Base-by-base conservation (phyloP, 2,329 filamentous ascomycete species). In the Bimuria novae-zelandiae region DNA sequence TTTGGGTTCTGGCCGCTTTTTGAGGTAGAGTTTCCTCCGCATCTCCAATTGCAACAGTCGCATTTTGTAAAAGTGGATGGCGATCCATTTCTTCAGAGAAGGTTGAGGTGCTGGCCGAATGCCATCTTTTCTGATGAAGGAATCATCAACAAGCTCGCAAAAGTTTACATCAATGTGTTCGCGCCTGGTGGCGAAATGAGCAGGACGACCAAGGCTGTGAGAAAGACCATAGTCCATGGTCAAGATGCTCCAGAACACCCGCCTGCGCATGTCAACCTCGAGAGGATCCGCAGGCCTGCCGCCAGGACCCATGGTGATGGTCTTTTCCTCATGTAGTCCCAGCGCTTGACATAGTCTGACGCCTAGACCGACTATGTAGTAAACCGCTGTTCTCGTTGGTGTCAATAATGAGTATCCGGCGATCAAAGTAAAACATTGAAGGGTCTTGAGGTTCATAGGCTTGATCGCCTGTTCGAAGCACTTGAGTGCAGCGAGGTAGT, bases 41-140 rank as follows among this genome's bases (percentile, higher is more conserved):
- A 97, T 94, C 73, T 97, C 93, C 12, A 92, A 85, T 70, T 97
- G 92, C 11, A 92, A 79, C 52, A 95, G 75, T 50, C 91, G 83
- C 90, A 97, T 95, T 69, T 90, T 93, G 78, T 92, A 92, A 65
- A 96, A 94, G 71, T 99, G 93, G 56, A 97, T 92, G 2, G 91
- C 88, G 22, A 96, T 87, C 64, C 90, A 84, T 72, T 99, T 99
- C 68, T 89, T 90, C 61, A 92, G 82, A 32, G 89, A 90, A 1
- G 84, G 81, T 4, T 87, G 88, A 1, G 87, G 89, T 10, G 79
- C 81, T 0, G 86, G 82, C 19, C 85, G 77, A 51, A 97, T 88
- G 2, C 91, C 92, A 29, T 87, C 80, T 1, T 84, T 79, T 1
- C 88, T 92, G 62, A 99, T 97, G 71, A 88, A 88, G 45, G 86